Conservation (phyloP, 371 early-diverging fungal species). For the Circinella minor region DNA sequence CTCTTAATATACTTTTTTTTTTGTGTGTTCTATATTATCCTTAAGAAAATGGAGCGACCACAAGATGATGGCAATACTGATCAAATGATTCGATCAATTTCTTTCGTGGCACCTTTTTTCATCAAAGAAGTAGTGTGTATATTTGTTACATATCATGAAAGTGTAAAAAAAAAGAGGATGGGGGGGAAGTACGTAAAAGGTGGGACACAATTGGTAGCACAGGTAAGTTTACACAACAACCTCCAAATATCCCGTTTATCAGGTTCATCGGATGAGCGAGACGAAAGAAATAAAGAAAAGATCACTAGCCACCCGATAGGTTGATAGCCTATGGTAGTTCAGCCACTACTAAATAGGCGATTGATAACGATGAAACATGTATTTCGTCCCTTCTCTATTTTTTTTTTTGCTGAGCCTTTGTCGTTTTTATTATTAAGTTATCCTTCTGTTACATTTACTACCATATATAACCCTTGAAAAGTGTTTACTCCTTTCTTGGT, state of each 20-base stretch:
- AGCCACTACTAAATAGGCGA: conserved; percentile 10
- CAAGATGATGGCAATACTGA: not conserved
- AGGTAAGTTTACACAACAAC: not conserved
- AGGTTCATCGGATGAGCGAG: conserved; percentile 1
- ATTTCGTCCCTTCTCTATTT: not conserved
- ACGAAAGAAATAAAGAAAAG: not conserved
- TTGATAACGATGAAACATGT: conserved; percentile 5
- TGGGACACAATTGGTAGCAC: not conserved
- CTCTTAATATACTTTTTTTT: not conserved
- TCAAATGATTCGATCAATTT: conserved; percentile 8
- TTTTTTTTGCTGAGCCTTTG: not conserved
- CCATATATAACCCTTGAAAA: no score
- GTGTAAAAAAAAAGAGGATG: no score
- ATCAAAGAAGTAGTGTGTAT: no score
- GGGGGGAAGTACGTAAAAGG: not conserved
- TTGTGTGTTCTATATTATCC: not conserved
- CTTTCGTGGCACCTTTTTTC: conserved; percentile 6
- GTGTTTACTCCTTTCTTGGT: no score
- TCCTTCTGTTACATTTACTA: no score
- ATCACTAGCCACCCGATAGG: conserved; percentile 11
- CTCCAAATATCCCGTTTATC: conserved; percentile 9
- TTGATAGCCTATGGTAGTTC: not conserved
- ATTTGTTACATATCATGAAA: no score
- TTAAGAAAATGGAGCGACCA: not conserved
- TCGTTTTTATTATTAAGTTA: not conserved